phyloP scores from a whole-genome alignment of 331 rosid genomes.

The Telfairia occidentalis region DNA sequence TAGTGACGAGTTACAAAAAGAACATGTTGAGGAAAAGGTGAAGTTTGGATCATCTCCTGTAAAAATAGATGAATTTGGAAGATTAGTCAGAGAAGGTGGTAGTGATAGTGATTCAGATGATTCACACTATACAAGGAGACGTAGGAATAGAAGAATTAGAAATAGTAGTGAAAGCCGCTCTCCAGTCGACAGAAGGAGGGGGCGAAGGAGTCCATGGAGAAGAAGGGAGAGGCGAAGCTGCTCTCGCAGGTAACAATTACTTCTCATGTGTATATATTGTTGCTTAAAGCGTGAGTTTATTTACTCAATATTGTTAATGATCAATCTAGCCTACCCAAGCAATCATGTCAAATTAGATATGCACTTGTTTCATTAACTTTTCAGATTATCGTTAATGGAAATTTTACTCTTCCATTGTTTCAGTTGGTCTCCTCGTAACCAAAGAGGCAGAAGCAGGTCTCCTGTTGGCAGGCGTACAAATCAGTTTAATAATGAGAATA shows the following conservation, averaged over 20 bases:
- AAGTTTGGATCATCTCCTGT: slow-evolving; percentile 29
- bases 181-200: slow-evolving; percentile 50
- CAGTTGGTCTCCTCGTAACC: slow-evolving; percentile 68
- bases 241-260: slow-evolving; percentile 61
- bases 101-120: slow-evolving; percentile 63
- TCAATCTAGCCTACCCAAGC: not conserved
- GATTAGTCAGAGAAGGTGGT: slow-evolving; percentile 55
- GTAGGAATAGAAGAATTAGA: slow-evolving; percentile 46
- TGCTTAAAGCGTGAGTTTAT: not conserved
- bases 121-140: slow-evolving; percentile 33
- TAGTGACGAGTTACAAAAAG: slow-evolving; percentile 23
- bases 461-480: slow-evolving; percentile 52
- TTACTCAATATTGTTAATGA: not conserved
- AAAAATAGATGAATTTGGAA: slow-evolving; percentile 81
- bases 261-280: slow-evolving; percentile 12
- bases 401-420: slow-evolving; percentile 22
- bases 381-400: not conserved
- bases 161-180: slow-evolving; percentile 53
- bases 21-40: slow-evolving; percentile 27
- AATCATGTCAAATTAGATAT: not conserved
- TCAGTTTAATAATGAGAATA: slow-evolving; percentile 38
- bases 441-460: slow-evolving; percentile 82
- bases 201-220: slow-evolving; percentile 53
- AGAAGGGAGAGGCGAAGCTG: slow-evolving; percentile 64
- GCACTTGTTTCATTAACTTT: not conserved